phyloP scores from a whole-genome alignment of 352 stramenopile genomes.

The Phytopythium sindhum region DNA sequence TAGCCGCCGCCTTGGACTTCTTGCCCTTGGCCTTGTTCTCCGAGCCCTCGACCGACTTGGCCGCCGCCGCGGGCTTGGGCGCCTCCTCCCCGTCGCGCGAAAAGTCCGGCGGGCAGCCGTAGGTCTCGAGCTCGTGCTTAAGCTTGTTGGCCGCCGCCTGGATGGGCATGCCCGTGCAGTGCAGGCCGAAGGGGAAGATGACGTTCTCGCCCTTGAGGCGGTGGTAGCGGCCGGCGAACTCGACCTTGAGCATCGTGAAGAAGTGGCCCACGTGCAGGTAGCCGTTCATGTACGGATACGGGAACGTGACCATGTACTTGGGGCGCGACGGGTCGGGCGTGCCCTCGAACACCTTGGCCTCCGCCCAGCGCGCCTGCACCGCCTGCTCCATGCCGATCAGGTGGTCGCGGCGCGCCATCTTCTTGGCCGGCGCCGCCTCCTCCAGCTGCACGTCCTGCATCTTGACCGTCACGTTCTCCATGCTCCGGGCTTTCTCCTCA shows the following conservation, averaged over 20 bases:
- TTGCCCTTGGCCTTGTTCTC: constrained; percentile 92
- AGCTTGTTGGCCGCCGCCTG: constrained; percentile 99
- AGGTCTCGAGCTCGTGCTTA: constrained; percentile 95
- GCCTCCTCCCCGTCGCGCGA: constrained; percentile 13
- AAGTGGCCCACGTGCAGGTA: constrained; percentile 97
- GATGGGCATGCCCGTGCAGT: constrained; percentile 99
- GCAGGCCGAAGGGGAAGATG: constrained; percentile 98
- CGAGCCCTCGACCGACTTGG: constrained; percentile 77
- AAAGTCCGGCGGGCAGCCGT: constrained; percentile 94
- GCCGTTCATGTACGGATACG: constrained; percentile 99
- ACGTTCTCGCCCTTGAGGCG: constrained; percentile 98
- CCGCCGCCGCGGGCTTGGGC: constrained; percentile 16
- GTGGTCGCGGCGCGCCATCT: constrained; percentile 88
- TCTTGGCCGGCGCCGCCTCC: constrained; percentile 51
- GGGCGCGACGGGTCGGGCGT: constrained; percentile 69
- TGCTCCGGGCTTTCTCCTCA: constrained; percentile 12
- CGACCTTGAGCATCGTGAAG: constrained; percentile 99
- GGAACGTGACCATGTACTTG: constrained; percentile 99
- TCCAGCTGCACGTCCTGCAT: constrained; percentile 81
- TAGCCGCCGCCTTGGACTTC: constrained; percentile 98
- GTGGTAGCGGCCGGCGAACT: constrained; percentile 92
- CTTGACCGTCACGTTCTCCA: constrained; percentile 76
- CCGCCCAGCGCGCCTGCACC: constrained; percentile 89
- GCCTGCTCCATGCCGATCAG: constrained; percentile 90
- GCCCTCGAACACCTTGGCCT: constrained; percentile 89